phyloP scores from a whole-genome alignment of 768 basidiomycete species.

The Tricholoma saponaceum region DNA sequence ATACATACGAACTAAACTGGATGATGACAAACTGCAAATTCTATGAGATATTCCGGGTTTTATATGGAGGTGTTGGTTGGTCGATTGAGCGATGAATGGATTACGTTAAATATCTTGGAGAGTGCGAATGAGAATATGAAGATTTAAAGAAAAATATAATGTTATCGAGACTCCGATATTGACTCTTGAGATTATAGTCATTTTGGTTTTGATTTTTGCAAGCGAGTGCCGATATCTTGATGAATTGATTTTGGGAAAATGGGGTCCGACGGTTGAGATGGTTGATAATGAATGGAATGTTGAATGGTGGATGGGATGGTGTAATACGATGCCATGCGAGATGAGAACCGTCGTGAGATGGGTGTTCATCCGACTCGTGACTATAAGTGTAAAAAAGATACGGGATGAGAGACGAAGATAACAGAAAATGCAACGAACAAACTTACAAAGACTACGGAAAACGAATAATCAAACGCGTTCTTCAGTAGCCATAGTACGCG shows the following conservation, averaged over 20 bases:
- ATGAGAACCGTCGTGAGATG: background rate
- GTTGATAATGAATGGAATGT: background rate
- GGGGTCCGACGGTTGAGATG: background rate
- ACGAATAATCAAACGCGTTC: too few species aligned
- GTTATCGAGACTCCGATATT: background rate
- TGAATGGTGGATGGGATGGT: background rate
- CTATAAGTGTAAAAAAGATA: background rate
- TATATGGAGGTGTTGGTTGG: background rate
- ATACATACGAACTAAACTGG: background rate
- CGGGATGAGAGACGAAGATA: background rate
- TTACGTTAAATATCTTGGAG: background rate
- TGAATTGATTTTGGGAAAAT: background rate
- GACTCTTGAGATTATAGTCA: background rate
- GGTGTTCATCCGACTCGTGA: background rate
- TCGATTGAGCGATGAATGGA: background rate
- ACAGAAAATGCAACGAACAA: background rate
- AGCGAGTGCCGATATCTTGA: background rate
- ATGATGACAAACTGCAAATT: background rate
- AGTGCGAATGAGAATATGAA: background rate
- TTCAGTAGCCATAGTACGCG: too few species aligned
- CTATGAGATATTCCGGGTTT: conserved; percentile 1
- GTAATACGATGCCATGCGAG: background rate
- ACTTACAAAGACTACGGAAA: background rate
- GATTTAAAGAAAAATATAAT: background rate
- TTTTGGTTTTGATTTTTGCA: background rate